Base-by-base conservation (phyloP, 148 eudicot genomes). In the Vaccinium macrocarpon region DNA sequence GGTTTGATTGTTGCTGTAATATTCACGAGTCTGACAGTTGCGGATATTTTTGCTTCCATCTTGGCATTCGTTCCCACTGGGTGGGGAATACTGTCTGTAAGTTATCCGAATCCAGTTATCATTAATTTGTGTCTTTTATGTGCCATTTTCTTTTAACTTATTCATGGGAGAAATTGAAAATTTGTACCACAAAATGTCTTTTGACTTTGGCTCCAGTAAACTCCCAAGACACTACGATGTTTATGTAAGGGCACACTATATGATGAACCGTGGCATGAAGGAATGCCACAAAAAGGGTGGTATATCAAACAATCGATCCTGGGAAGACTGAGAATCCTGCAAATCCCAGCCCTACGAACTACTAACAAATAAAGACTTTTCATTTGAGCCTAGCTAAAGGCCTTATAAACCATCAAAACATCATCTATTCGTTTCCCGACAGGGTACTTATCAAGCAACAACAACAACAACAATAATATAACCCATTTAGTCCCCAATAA, bases 11-110 rank as follows among this genome's bases (percentile, higher is more conserved):
- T 89, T 81, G 98, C 97, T 70, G 90, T 96, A 82, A 91, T 82
- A 62, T 18, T 92, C 0, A 92, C 97, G 18, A 0, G 16, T 0
- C 86, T 96, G 84, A 81, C 93, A 38, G 81, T 97, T 52, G 23
- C 93, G 3, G 99, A 97, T 87, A 81, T 97, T 80, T 97, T 95
- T 87, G 96, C 98, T 79, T 90, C 90, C 89, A 92, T 95, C 88
- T 90, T 97, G 78, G 99, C 98, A 70, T 97, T 97, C 87, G 68
- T 97, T 78, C 98, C 99, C 82, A 97, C 99, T 84, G 99, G 99
- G 15, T 97, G 98, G 98, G 96, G 92, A 80, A 93, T 97, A 85
- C 95, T 97, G 27, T 97, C 92, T 15, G 98, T 97, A 90, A 90
- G 94, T 88, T 84, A 35, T 77, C 86, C 25, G 11, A 15, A 15